A percentile compares a stretch with the other conserved stretches of the same genome.
These are phyloP conservation scores for Pichia cactophila DNA, from an alignment of 1,139 yeast genomes.

Conservation along the genomic window DNA sequence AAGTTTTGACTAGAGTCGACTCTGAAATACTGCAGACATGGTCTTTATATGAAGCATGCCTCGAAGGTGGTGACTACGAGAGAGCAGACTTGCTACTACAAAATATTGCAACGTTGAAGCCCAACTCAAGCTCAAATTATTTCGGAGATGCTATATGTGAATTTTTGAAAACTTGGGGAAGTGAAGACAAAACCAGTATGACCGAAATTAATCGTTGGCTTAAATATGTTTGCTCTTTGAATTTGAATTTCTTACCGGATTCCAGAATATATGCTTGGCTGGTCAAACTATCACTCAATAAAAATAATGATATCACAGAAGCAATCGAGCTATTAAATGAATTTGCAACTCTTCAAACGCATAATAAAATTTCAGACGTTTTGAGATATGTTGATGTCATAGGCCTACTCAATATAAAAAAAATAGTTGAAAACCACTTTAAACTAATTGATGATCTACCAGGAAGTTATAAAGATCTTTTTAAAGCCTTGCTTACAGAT, in stretches of 20 bases:
- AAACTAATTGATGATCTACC: slow-evolving; percentile 29
- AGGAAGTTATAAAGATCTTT: slow-evolving; percentile 30
- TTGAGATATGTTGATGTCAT: slow-evolving; percentile 61
- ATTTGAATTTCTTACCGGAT: slow-evolving; percentile 18
- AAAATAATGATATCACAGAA: slow-evolving; percentile 14
- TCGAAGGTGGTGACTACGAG: slow-evolving; percentile 57
- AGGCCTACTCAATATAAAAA: slow-evolving; percentile 53
- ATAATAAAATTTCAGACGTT: slow-evolving; percentile 31
- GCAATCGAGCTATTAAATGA: slow-evolving; percentile 17
- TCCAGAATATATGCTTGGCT: slow-evolving; percentile 27
- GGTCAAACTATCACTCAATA: slow-evolving; percentile 21
- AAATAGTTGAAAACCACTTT: slow-evolving; percentile 29
- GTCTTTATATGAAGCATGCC: slow-evolving; percentile 73
- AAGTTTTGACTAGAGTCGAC: slow-evolving; percentile 21
- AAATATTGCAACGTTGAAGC: slow-evolving; percentile 33
- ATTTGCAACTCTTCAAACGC: slow-evolving; percentile 12
- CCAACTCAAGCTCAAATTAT: slow-evolving; percentile 25
- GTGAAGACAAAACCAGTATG: slow-evolving; percentile 26
- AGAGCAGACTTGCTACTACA: slow-evolving; percentile 64
- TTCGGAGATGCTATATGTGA: slow-evolving; percentile 41
- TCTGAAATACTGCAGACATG: slow-evolving; percentile 57
- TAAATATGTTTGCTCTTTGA: slow-evolving; percentile 14
- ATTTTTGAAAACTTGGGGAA: slow-evolving; percentile 39
- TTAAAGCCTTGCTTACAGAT: slow-evolving; percentile 19
- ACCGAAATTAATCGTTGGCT: slow-evolving; percentile 23